Conservation (phyloP, 169 alveolate genomes). For the Eimeria necatrix region DNA sequence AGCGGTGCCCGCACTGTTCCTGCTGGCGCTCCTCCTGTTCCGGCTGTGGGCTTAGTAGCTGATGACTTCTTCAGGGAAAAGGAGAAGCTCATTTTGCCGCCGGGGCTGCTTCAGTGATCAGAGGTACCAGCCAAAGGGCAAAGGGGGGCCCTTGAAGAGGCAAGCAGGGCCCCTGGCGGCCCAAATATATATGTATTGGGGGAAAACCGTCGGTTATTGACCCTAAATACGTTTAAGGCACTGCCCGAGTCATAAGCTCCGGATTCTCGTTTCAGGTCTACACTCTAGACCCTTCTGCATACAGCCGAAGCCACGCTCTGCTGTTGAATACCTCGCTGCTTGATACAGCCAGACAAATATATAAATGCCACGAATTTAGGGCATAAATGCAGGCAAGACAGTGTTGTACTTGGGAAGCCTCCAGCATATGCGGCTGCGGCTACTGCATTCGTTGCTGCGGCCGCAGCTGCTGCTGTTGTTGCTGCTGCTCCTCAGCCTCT, state of each 20-base stretch:
- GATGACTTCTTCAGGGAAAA: constrained; percentile 37
- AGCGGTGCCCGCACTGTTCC: constrained; percentile 36
- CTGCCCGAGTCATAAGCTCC: neutral
- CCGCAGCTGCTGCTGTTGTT: neutral
- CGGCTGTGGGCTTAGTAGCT: neutral
- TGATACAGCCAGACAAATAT: neutral
- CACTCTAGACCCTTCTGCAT: neutral
- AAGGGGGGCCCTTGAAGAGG: constrained; percentile 41
- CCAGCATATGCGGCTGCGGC: neutral
- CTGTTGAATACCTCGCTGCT: neutral
- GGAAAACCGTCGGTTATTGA: too few relatives aligned
- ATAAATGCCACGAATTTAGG: neutral
- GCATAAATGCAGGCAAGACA: neutral
- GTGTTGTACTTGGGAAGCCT: neutral
- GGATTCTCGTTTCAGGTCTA: neutral
- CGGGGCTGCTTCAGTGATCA: neutral
- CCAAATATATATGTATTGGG: neutral
- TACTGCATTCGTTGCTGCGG: neutral
- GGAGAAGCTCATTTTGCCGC: constrained; percentile 6
- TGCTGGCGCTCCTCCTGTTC: constrained; percentile 47
- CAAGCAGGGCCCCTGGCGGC: neutral
- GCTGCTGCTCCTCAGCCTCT: neutral
- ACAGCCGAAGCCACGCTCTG: too few relatives aligned
- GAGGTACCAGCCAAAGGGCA: neutral
- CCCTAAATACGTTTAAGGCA: neutral